phyloP scores from a whole-genome alignment of 2,329 filamentous ascomycete species.

The Ceratocystis harringtonii region DNA sequence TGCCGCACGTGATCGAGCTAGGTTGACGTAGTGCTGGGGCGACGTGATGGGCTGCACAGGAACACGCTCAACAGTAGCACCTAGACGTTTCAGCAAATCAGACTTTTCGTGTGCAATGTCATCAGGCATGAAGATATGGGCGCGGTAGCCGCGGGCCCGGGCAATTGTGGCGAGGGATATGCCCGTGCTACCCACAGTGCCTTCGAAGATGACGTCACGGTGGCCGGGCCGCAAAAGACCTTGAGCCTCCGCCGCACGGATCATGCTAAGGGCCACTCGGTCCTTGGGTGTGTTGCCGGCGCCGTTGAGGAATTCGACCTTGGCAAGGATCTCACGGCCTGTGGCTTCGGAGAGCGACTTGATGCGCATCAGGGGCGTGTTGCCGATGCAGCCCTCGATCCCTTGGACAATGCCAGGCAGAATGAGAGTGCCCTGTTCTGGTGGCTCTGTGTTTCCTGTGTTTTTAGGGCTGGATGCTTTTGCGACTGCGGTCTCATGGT shows the following conservation, averaged over 20 bases:
- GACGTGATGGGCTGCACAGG: constrained; percentile 87
- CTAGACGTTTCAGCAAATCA: constrained; percentile 73
- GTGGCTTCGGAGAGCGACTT: constrained; percentile 74
- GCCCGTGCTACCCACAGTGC: constrained; percentile 88
- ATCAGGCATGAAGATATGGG: constrained; percentile 94
- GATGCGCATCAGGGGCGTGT: constrained; percentile 79
- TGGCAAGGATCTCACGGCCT: constrained; percentile 77
- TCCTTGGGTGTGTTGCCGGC: constrained; percentile 92
- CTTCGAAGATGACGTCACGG: constrained; percentile 93
- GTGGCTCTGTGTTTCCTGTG: constrained; percentile 23
- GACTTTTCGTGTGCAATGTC: constrained; percentile 84
- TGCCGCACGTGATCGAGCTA: constrained; percentile 59
- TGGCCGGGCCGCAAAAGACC: constrained; percentile 63
- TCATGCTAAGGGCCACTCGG: constrained; percentile 82
- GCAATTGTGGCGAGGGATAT: constrained; percentile 87
- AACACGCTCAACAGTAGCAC: constrained; percentile 83
- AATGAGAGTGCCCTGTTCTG: constrained; percentile 14
- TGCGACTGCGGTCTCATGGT: constrained; percentile 2
- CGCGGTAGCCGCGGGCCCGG: constrained; percentile 73
- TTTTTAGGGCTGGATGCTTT: constrained; percentile 15
- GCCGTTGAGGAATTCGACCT: constrained; percentile 92
- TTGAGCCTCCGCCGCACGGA: constrained; percentile 61
- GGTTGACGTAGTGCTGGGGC: constrained; percentile 85
- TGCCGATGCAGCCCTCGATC: constrained; percentile 82
- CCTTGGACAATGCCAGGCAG: constrained; percentile 45